Conservation (phyloP, 495 filamentous ascomycete species). For the Xylaria grammica region DNA sequence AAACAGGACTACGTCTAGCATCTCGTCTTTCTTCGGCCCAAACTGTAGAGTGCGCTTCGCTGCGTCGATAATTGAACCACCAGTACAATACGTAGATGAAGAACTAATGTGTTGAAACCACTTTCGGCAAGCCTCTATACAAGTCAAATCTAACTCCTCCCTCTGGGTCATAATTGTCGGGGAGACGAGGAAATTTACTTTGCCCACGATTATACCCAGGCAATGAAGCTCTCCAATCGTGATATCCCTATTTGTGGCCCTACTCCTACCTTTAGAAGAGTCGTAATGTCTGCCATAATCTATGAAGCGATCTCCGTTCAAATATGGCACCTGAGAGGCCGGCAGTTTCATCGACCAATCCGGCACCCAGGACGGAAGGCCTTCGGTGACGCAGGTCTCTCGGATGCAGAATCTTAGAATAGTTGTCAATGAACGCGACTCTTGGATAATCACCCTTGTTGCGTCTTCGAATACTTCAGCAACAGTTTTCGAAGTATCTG, state of each 20-base stretch:
- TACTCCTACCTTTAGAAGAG: too few relatives aligned
- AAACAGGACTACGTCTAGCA: neutral
- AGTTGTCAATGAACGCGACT: neutral
- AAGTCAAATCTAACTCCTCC: neutral
- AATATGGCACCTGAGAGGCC: neutral
- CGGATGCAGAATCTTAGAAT: neutral
- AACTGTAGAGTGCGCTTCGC: neutral
- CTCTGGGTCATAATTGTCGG: neutral
- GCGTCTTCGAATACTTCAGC: neutral
- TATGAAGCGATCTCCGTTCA: neutral
- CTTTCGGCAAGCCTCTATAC: neutral
- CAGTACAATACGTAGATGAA: neutral
- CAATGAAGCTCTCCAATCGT: too few relatives aligned
- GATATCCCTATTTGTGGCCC: too few relatives aligned
- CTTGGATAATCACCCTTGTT: neutral
- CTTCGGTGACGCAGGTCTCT: neutral
- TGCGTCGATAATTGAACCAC: neutral
- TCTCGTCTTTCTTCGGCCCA: neutral
- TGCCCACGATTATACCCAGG: too few relatives aligned
- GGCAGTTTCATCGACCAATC: neutral
- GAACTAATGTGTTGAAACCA: neutral
- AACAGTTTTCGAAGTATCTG: neutral
- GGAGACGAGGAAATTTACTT: neutral
- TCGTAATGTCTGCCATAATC: too few relatives aligned
- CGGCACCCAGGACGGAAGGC: constrained; percentile 4